phyloP scores from a whole-genome alignment of 768 basidiomycete genomes.

The Boletus edulis region DNA sequence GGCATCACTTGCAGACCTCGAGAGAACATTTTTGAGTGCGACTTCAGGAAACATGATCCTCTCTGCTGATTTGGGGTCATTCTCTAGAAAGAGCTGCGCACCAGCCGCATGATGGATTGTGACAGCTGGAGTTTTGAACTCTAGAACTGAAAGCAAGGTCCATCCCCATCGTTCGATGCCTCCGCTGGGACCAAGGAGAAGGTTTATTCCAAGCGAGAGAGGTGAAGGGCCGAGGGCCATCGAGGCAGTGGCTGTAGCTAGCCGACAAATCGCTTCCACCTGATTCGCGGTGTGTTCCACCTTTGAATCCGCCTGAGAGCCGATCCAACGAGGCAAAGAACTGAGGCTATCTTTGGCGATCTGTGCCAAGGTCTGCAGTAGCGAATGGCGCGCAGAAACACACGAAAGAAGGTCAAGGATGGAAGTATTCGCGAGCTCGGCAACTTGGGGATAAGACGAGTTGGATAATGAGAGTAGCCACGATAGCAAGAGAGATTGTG shows the following conservation, averaged over 20 bases:
- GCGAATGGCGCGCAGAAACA: conserved; percentile 42
- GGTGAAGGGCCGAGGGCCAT: conserved; percentile 32
- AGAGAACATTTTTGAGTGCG: conserved; percentile 52
- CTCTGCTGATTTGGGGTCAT: conserved; percentile 36
- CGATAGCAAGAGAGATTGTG: conserved; percentile 64
- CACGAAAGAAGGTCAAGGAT: conserved; percentile 45
- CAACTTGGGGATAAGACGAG: conserved; percentile 54
- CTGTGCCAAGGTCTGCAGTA: conserved; percentile 58
- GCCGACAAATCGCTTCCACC: conserved; percentile 67
- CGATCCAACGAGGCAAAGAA: conserved; percentile 69
- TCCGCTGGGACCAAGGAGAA: conserved; percentile 75
- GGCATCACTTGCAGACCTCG: conserved; percentile 47
- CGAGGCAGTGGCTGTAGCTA: conserved; percentile 28
- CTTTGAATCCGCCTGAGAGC: conserved; percentile 69
- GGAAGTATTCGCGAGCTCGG: conserved; percentile 43
- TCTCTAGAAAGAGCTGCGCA: conserved; percentile 58
- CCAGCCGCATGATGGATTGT: conserved; percentile 45
- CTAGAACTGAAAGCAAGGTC: conserved; percentile 77
- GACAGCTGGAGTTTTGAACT: conserved; percentile 59
- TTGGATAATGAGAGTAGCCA: conserved; percentile 73
- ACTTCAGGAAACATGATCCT: conserved; percentile 55
- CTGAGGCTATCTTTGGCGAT: conserved; percentile 64
- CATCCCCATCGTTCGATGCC: conserved; percentile 93
- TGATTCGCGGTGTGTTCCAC: conserved; percentile 66
- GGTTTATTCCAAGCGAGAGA: conserved; percentile 54